A percentile compares a stretch with the other conserved stretches of the same genome.
phyloP scores from a whole-genome alignment of 202 grass and related monocot genomes.

The Carex sylvatica region DNA sequence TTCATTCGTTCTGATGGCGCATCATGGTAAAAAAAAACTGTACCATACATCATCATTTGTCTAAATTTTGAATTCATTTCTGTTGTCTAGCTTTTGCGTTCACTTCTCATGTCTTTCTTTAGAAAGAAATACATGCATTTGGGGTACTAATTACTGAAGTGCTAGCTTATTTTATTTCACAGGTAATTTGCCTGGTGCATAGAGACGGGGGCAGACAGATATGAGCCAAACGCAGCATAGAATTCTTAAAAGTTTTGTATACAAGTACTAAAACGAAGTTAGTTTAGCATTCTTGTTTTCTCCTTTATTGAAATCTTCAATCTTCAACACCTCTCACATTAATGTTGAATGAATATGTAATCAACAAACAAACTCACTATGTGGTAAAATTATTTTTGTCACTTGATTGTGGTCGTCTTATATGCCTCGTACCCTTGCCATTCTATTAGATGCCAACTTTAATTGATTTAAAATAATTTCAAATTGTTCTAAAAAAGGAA shows the following conservation, averaged over 20 bases:
- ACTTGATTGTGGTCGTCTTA: background rate
- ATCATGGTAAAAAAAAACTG: background rate
- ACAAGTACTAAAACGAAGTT: background rate
- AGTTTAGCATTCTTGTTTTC: background rate
- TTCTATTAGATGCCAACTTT: background rate
- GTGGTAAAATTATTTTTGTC: background rate
- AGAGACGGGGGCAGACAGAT: background rate
- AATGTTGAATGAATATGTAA: background rate
- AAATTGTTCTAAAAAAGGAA: background rate
- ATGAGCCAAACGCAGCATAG: background rate
- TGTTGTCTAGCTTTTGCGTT: background rate
- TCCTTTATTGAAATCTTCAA: background rate
- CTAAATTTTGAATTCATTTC: background rate
- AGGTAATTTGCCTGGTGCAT: background rate
- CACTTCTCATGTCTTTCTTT: background rate
- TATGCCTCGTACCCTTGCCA: background rate
- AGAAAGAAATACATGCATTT: background rate
- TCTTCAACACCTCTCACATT: background rate
- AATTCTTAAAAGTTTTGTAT: background rate
- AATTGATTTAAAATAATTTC: background rate
- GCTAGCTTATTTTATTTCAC: too few species aligned
- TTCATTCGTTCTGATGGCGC: background rate
- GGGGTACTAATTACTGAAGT: background rate
- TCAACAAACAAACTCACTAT: background rate
- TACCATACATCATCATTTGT: background rate